phyloP scores from a whole-genome alignment of 116 monocot species.

The Iris pallida region DNA sequence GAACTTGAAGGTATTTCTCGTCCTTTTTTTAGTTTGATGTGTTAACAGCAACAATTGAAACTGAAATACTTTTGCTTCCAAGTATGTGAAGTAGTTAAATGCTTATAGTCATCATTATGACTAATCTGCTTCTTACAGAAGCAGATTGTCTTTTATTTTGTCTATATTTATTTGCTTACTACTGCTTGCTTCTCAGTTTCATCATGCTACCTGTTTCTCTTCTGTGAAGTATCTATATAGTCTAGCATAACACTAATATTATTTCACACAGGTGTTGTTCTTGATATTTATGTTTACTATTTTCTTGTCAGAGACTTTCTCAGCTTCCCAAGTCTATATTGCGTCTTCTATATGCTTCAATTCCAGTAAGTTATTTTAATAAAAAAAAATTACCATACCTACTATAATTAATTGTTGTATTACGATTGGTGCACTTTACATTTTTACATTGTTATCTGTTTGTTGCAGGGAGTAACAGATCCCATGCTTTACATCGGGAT shows the following conservation, averaged over 20 bases:
- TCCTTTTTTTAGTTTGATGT: not conserved
- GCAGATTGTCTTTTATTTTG: not conserved
- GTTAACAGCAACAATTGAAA: not conserved
- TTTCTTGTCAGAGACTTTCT: constrained; percentile 46
- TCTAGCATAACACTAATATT: not conserved
- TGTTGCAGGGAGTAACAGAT: constrained; percentile 91
- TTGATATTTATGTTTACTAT: not conserved
- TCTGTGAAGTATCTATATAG: not conserved
- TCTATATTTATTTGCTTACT: not conserved
- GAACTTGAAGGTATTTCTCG: constrained; percentile 70
- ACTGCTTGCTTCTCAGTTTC: not conserved
- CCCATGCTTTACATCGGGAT: constrained; percentile 99
- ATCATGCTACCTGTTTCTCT: not conserved
- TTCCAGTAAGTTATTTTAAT: constrained; percentile 60
- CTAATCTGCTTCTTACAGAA: too few species aligned
- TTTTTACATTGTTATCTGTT: not conserved
- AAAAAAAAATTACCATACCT: not conserved
- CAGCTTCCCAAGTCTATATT: constrained; percentile 69
- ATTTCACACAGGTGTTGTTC: not conserved
- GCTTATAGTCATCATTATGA: too few species aligned
- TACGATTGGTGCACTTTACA: not conserved
- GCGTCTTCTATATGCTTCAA: constrained; percentile 48
- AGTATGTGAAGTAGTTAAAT: too few species aligned
- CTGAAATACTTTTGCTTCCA: not conserved
- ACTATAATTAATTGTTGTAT: not conserved